phyloP scores from a whole-genome alignment of 2,329 filamentous ascomycete species.

The Fusarium sp. region DNA sequence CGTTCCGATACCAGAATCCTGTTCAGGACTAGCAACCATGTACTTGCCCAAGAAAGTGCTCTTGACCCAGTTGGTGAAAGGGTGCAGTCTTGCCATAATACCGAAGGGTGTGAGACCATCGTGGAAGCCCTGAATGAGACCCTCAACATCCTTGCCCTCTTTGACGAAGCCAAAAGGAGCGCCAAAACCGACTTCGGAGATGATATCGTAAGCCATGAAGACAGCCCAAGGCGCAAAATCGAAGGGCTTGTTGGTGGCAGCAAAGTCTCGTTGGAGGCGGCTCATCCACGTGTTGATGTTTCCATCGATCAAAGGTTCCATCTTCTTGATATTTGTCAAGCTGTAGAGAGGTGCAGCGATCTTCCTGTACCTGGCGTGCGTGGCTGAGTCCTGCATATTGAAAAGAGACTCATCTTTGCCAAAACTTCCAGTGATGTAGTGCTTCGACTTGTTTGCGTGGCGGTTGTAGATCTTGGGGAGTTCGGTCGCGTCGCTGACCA shows the following conservation, averaged over 20 bases:
- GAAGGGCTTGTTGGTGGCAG: conserved; percentile 57
- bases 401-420: conserved; percentile 67
- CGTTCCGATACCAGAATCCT: conserved; percentile 66
- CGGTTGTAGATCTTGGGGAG: conserved; percentile 68
- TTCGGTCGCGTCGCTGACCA: conserved; percentile 57
- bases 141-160: conserved; percentile 58
- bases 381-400: conserved; percentile 66
- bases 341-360: conserved; percentile 66
- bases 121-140: conserved; percentile 52
- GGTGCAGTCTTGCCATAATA: conserved; percentile 59
- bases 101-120: conserved; percentile 33
- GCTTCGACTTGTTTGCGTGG: conserved; percentile 67
- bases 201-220: conserved; percentile 58
- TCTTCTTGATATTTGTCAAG: conserved; percentile 68
- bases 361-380: conserved; percentile 66
- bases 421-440: conserved; percentile 70
- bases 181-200: conserved; percentile 61
- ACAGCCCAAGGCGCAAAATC: conserved; percentile 61
- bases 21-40: conserved; percentile 55
- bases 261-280: conserved; percentile 61
- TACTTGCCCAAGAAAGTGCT: conserved; percentile 40
- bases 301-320: conserved; percentile 67
- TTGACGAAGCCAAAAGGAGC: conserved; percentile 60
- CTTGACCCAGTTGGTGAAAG: conserved; percentile 34
- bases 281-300: conserved; percentile 63